Base-by-base conservation (phyloP, 805 yeast genomes). In the Candida andamanensis region DNA sequence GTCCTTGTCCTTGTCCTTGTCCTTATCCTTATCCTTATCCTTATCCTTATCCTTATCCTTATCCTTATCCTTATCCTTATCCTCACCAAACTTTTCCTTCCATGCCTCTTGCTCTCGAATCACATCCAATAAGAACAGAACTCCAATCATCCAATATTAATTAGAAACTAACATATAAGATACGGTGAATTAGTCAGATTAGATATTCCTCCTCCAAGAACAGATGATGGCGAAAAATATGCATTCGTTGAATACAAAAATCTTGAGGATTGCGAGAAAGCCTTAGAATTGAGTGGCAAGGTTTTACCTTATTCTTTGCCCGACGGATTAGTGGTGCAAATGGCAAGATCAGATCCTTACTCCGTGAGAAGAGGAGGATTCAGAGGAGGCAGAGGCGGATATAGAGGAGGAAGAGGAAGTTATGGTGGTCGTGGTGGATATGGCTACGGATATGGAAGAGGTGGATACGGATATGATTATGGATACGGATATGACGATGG, bases 241-340 rank as follows among this genome's bases (percentile, higher is more conserved):
- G 84, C 81, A 6, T 78, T 77, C 54, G 82, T 78, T 16, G 80
- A 77, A 47, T 78, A 67, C 50, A 63, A 67, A 41, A 66, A 58
- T 30, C 46, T 57, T 11, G 73, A 69, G 40, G 77, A 72, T 47
- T 75, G 79, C 41, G 75, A 74, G 41, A 61, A 61, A 22, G 80
- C 81, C 7, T 45, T 78, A 12, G 67, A 60, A 24, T 49, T 72
- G 29, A 60, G 67, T 40, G 69, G 68, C n/a, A 62, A 68, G 40
- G 60, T 63, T 12, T 50, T 71, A 22, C 64, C 70, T 1, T 56
- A 62, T 26, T 58, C 74, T 36, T 45, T 52, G 26, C 54, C 54
- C 15, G 63, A 56, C 16, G 70, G 69, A 4, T 56, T 76, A 38
- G 63, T 57, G 15, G 76, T 76, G 17, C 76, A 75, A 52, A 57